phyloP scores from a whole-genome alignment of 495 filamentous ascomycete species.

The Podospora pseudocomata region DNA sequence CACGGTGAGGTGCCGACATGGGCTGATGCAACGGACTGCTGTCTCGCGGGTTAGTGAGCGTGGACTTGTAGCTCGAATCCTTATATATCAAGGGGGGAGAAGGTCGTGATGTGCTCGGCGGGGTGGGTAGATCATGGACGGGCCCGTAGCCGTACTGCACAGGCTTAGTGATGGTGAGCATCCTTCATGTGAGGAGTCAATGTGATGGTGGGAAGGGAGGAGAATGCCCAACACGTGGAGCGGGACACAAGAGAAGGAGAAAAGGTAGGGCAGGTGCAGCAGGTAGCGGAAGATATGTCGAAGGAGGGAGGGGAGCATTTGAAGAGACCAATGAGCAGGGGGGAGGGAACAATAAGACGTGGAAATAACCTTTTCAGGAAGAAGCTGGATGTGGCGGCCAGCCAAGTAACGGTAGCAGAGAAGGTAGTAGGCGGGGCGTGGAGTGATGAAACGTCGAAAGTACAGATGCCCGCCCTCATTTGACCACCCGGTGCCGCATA shows the following conservation, averaged over 20 bases:
- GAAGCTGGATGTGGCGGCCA: constrained; percentile 53
- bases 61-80: constrained; percentile 45
- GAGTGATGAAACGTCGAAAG: constrained; percentile 49
- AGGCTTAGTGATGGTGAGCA: constrained; percentile 70
- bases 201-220: constrained; percentile 9
- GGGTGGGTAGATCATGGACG: constrained; percentile 66
- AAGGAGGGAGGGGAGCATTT: constrained; percentile 11
- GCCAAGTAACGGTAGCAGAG: constrained; percentile 42
- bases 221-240: constrained; percentile 17
- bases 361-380: constrained; percentile 50
- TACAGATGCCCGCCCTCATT: constrained; percentile 47
- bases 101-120: constrained; percentile 56
- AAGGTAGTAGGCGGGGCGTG: constrained; percentile 44
- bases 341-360: constrained; percentile 32
- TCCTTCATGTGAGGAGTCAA: constrained; percentile 35
- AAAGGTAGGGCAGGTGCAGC: constrained; percentile 1
- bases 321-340: constrained; percentile 16
- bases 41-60: constrained; percentile 35
- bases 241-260: constrained; percentile 15
- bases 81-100: constrained; percentile 55
- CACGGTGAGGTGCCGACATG: constrained; percentile 73
- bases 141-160: constrained; percentile 61
- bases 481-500: constrained; percentile 36
- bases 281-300: constrained; percentile 7
- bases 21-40: constrained; percentile 44